phyloP scores from a whole-genome alignment of 1,139 yeast genomes.

The Sugiyamaella pinicola region DNA sequence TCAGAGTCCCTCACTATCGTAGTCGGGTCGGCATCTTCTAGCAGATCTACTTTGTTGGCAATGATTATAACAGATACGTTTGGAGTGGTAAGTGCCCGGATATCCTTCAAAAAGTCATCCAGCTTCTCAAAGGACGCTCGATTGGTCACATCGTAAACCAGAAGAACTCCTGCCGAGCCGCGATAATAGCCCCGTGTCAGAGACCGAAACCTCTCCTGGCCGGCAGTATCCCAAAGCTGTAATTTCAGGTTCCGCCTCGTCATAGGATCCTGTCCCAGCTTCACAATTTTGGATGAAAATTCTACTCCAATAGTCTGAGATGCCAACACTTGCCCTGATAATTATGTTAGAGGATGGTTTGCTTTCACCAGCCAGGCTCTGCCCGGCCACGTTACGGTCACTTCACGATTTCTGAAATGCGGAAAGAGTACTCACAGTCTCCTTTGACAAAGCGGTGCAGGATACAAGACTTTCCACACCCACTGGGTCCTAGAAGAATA shows the following conservation, averaged over 20 bases:
- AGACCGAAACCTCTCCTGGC: conserved; percentile 75
- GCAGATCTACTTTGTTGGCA: conserved; percentile 53
- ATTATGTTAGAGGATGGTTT: background rate
- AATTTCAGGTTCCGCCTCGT: conserved; percentile 43
- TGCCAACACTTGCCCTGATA: conserved; percentile 38
- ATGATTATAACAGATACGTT: conserved; percentile 50
- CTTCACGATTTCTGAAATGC: background rate
- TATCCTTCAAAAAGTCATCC: conserved; percentile 53
- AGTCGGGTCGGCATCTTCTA: conserved; percentile 37
- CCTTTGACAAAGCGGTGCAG: conserved; percentile 48
- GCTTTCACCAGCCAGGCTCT: conserved; percentile 1
- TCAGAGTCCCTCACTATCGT: conserved; percentile 42
- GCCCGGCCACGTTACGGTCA: background rate
- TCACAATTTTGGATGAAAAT: conserved; percentile 49
- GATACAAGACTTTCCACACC: conserved; percentile 51
- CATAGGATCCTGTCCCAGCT: conserved; percentile 40
- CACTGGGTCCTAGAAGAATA: conserved; percentile 51
- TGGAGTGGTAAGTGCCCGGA: conserved; percentile 48
- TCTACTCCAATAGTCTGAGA: conserved; percentile 56
- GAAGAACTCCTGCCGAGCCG: conserved; percentile 79
- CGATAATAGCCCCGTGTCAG: conserved; percentile 75
- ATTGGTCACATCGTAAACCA: conserved; percentile 71
- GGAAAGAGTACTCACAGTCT: conserved; percentile 38
- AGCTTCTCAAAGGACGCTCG: conserved; percentile 53
- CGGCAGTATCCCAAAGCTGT: conserved; percentile 76